phyloP scores from a whole-genome alignment of 2,329 filamentous ascomycete species.

The Penicillium digitatum region DNA sequence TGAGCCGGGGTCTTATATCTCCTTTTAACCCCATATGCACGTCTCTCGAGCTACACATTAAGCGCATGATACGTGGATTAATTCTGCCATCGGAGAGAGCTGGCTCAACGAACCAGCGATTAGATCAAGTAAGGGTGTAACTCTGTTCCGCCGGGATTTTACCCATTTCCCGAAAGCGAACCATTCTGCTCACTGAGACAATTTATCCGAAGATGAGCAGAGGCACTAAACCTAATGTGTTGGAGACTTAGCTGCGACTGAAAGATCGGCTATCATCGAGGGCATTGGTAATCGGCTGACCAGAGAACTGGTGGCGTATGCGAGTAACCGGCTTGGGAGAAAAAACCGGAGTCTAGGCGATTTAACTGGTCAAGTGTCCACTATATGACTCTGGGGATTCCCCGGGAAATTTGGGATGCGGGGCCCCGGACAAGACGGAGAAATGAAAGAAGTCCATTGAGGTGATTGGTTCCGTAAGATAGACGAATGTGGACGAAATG shows the following conservation, averaged over 20 bases:
- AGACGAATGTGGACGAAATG: too few relatives aligned
- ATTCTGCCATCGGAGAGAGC: neutral
- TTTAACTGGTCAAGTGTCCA: neutral
- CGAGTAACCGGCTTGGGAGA: neutral
- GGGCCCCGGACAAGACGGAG: neutral
- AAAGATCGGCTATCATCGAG: neutral
- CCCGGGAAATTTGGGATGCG: neutral
- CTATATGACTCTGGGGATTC: neutral
- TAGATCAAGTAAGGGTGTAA: neutral
- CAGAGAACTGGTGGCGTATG: neutral
- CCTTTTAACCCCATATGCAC: neutral
- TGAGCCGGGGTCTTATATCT: neutral
- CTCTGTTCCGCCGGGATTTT: neutral
- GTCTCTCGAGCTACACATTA: neutral
- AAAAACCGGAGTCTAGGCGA: neutral
- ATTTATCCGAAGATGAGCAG: neutral
- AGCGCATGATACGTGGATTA: slow-evolving; percentile 7
- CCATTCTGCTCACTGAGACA: neutral
- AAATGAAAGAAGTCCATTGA: neutral
- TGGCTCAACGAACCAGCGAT: neutral
- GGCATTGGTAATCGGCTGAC: neutral
- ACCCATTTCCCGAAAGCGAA: neutral
- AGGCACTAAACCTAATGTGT: neutral
- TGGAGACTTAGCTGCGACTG: neutral
- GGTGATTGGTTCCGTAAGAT: neutral